These are phyloP conservation scores for Lachancea cidri DNA, from an alignment of 805 yeast genomes.

Conservation along the genomic window DNA sequence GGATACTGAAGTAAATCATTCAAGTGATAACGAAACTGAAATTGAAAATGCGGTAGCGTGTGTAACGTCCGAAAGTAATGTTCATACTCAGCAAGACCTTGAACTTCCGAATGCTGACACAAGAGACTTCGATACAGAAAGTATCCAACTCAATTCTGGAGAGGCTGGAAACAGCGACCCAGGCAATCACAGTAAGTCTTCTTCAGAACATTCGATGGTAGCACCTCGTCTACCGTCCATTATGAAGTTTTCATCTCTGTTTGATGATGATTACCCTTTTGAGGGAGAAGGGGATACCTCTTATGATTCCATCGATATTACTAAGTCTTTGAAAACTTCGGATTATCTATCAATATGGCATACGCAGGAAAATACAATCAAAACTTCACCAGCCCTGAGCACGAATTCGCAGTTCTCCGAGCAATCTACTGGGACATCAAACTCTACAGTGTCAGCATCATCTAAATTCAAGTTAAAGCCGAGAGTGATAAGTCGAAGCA, in stretches of 20 bases:
- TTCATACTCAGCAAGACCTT: no score
- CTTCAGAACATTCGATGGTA: no score
- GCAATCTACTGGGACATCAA: slow-evolving; percentile 15
- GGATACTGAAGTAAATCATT: no score
- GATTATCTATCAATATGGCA: slow-evolving; percentile 32
- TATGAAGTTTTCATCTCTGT: slow-evolving; percentile 6
- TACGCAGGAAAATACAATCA: slow-evolving; percentile 21
- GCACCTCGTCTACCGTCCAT: neutral
- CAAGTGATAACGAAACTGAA: no score
- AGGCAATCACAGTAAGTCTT: no score
- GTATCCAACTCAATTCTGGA: no score
- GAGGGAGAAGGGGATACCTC: slow-evolving; percentile 23
- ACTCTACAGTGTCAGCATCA: slow-evolving; percentile 10
- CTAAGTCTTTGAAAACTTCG: slow-evolving; percentile 15
- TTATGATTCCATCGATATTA: slow-evolving; percentile 19
- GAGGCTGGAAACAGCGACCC: no score
- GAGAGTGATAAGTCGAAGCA: slow-evolving; percentile 19
- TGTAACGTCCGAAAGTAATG: no score
- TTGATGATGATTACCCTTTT: slow-evolving; percentile 24
- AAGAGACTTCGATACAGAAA: no score
- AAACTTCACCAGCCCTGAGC: slow-evolving; percentile 22
- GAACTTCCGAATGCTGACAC: no score
- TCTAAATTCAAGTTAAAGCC: slow-evolving; percentile 26
- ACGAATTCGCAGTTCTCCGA: slow-evolving; percentile 25
- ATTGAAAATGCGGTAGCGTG: no score